Evolutionary conservation across 106 monocot genomes (phyloP), one percentile per base, ranked within the genome.

Genomic region (Alisma plantagoaquatica): DNA sequence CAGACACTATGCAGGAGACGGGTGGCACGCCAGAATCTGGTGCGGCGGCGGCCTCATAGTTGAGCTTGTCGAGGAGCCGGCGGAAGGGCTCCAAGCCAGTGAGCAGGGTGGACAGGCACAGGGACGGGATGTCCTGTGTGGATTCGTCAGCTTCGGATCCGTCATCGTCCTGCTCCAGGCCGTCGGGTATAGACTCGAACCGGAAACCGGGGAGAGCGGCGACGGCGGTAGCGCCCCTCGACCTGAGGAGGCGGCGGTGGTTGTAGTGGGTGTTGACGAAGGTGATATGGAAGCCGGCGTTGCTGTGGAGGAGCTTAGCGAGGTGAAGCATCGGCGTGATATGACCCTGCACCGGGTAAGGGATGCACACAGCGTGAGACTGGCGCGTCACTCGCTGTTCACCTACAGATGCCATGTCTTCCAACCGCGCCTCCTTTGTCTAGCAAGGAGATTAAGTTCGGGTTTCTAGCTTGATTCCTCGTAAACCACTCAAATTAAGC

Each of bases 251-350:
- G 49, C 82, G 77, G 18, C 33, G 46, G 66, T 83, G 77, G 66
- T 70, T 77, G n/a, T n/a, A n/a, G n/a, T n/a, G n/a, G n/a, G n/a
- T n/a, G n/a, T n/a, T n/a, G n/a, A n/a, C n/a, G n/a, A 77, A 82
- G 54, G 77, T 82, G 65, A 82, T 49, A 33, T 65, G 56, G 73
- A 82, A 77, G 52, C 82, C 82, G 2, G 31, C 11, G n/a, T 29
- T 10, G 29, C 9, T 8, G 16, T 54, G 54, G 28, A 54, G 54
- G 28, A 30, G 17, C 54, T 54, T 54, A 31, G 54, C 54, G n/a
- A 54, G 30, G 31, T 54, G 23, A 17, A 54, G 26, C 54, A 54
- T 54, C 1, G 54, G 54, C 8, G 26, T 54, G 27, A 54, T 30
- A 18, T 54, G 54, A 15, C 54, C 54, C n/a, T 54, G 54, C 3